Evolutionary conservation across 352 stramenopile genomes (phyloP).

Genomic region (Pythium oligandrum): DNA sequence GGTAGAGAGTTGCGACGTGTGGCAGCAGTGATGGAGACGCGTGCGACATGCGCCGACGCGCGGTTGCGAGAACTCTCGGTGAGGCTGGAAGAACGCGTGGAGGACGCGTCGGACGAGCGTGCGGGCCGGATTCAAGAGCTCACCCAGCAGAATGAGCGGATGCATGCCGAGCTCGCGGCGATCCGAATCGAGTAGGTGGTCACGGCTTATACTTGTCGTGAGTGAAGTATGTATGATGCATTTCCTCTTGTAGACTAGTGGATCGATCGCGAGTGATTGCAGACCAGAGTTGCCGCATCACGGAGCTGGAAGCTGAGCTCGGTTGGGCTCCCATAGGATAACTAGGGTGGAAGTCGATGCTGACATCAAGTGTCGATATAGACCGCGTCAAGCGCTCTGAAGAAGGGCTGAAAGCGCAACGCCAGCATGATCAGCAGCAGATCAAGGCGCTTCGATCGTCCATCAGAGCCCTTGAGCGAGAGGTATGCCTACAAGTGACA

Average conservation of each 20-base stretch:
- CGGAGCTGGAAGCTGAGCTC: slow-evolving; percentile 14
- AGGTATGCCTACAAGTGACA: slow-evolving; percentile 5
- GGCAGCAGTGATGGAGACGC: slow-evolving; percentile 9
- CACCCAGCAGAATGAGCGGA: slow-evolving; percentile 22
- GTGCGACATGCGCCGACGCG: slow-evolving; percentile 12
- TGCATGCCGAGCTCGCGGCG: slow-evolving; percentile 15
- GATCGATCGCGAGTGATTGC: slow-evolving; percentile 1
- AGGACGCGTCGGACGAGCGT: slow-evolving; percentile 3
- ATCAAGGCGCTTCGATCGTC: slow-evolving; percentile 24
- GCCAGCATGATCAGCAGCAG: slow-evolving; percentile 17
- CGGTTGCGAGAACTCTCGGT: not conserved
- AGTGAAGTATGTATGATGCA: not conserved
- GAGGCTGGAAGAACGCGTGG: not conserved
- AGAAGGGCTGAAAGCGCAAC: slow-evolving; percentile 1
- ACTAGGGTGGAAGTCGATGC: not conserved
- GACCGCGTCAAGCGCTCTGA: no score
- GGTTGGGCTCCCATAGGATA: slow-evolving; percentile 6
- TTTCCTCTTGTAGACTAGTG: slow-evolving; percentile 3
- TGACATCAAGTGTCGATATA: not conserved
- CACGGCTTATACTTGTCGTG: not conserved
- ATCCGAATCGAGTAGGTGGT: slow-evolving; percentile 17
- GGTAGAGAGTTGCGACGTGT: slow-evolving; percentile 6
- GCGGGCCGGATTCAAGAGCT: slow-evolving; percentile 9
- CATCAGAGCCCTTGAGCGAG: slow-evolving; percentile 20
- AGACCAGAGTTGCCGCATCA: slow-evolving; percentile 8